Evolutionary conservation across 495 filamentous ascomycete species (phyloP), one percentile per base, ranked within the genome.

Genomic region (Venustampulla echinocandica): DNA sequence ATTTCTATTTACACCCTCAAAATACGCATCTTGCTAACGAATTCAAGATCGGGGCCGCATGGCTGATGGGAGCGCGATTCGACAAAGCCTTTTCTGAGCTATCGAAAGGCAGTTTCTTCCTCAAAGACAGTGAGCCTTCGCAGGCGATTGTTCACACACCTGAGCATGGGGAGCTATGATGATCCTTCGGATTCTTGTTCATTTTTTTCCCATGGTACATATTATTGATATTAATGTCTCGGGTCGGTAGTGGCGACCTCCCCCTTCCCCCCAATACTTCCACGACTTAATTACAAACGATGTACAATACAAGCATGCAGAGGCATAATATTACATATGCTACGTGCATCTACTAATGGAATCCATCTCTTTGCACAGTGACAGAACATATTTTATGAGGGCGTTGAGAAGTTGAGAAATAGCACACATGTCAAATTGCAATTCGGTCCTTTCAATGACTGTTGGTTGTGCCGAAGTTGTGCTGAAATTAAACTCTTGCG

Each of bases 371-470:
- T 24, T 39, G 10, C n/a, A n/a, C n/a, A n/a, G n/a, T n/a, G n/a
- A n/a, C n/a, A n/a, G n/a, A n/a, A n/a, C n/a, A n/a, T n/a, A n/a
- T n/a, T n/a, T n/a, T n/a, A n/a, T n/a, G n/a, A n/a, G n/a, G n/a
- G n/a, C n/a, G n/a, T n/a, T n/a, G 22, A 44, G 35, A 13, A 14
- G 14, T 10, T 10, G 14, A 35, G 24, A 30, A 49, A 49, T 65
- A 90, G 89, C 88, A 94, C 86, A 81, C 85, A 93, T 95, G 89
- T 94, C 89, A 95, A 94, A 93, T 94, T 95, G 79, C 89, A 87
- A 86, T 83, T 73, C 77, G 81, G 46, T 71, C n/a, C 73, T 57
- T 68, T 73, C 69, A 64, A 84, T 95, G 85, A 77, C 85, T 87
- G 79, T 68, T 24, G 71, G 80, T 87, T 90, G 89, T 87, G 89